Base-by-base conservation (phyloP, 345 rosid genomes). In the Psidium friedrichsthalianum region DNA sequence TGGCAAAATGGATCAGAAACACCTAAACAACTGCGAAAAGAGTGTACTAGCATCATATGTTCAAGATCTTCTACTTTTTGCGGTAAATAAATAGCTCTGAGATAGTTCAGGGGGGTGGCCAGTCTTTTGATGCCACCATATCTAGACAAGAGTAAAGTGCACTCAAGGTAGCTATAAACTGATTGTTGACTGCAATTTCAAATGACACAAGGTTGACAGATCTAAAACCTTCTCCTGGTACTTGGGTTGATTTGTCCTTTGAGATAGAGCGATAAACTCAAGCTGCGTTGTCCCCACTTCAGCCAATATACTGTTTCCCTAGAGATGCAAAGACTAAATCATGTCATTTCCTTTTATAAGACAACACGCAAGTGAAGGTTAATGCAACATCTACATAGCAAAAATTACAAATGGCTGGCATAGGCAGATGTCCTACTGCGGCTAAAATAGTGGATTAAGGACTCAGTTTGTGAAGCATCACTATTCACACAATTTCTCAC, bases 231-330 rank as follows among this genome's bases (percentile, higher is more conserved):
- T 96, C 89, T 89, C 93, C 89, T 95, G 98, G 88, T 98, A 98
- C 88, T 94, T 98, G 16, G 92, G 95, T 83, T 98, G 95, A 85
- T 94, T 95, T 74, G 99, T 96, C 88, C 99, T 95, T 86, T 96
- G 99, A 74, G 99, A 96, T 83, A 98, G 95, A 64, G 98, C 99
- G 29, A 96, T 95, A 88, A 98, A 98, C 84, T 98, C 99, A 27
- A 98, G 94, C 92, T 96, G 99, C 88, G 94, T 98, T 5, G 99
- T 95, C 82, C 98, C 99, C 64, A 98, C 92, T 88, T 98, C 99
- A 80, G 99, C 99, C 86, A 98, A 95, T 83, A 98, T 94, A 87
- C 98, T 98, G 64, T 90, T 87, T 55, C 98, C 98, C 99, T 97
- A 87, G 51, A 74, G 18, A 84, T 47, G 44, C 24, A 52, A 82